Percentiles rank a stretch among this genome's conserved stretches.
Conservation (phyloP, 805 yeast genomes). For the Kluyveromyces dobzhanskii region DNA sequence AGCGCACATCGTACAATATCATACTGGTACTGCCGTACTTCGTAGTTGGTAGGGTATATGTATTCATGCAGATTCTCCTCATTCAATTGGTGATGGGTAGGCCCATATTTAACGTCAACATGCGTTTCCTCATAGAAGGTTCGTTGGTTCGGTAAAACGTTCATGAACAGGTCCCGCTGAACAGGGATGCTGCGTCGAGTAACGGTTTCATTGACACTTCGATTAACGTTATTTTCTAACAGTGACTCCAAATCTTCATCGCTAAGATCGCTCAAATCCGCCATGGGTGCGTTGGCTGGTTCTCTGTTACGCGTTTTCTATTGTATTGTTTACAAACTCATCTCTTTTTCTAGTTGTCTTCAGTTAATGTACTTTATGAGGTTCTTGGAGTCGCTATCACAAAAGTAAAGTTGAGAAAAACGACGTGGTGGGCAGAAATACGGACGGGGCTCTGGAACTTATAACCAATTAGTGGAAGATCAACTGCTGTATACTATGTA, state of each 20-base stretch:
- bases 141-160: constrained; percentile 22
- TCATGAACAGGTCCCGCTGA: constrained; percentile 31
- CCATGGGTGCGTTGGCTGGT: constrained; percentile 5
- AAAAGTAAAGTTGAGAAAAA: too few species aligned
- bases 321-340: too few species aligned
- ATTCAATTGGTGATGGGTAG: constrained; percentile 46
- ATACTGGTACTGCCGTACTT: constrained; percentile 81
- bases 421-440: too few species aligned
- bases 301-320: too few species aligned
- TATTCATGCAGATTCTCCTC: constrained; percentile 36
- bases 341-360: too few species aligned
- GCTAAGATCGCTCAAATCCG: constrained; percentile 4
- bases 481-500: too few species aligned
- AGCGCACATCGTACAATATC: constrained; percentile 69
- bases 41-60: constrained; percentile 79
- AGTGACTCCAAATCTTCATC: constrained; percentile 30
- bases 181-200: constrained; percentile 25
- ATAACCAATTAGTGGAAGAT: too few species aligned
- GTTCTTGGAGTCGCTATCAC: too few species aligned
- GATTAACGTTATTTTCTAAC: constrained; percentile 26
- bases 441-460: too few species aligned
- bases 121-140: constrained; percentile 32
- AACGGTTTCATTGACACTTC: constrained; percentile 25
- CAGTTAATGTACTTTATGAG: too few species aligned
- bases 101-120: constrained; percentile 29